These are phyloP conservation scores for Starmerella powellii DNA, from an alignment of 805 yeast species.

Conservation along the genomic window DNA sequence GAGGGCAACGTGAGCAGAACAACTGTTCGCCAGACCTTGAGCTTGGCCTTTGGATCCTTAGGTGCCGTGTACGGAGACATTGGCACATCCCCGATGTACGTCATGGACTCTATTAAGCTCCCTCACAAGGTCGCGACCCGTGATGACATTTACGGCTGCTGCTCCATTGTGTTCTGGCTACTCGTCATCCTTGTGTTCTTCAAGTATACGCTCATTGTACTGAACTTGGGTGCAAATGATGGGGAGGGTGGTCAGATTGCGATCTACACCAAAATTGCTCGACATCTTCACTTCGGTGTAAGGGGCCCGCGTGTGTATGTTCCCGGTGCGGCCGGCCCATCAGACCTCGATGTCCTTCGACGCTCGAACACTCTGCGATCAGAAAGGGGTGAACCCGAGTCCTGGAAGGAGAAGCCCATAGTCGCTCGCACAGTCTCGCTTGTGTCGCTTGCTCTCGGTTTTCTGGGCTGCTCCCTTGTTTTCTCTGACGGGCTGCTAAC, in stretches of 20 bases:
- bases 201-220: conserved; percentile 41
- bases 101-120: conserved; percentile 11
- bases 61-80: conserved; percentile 58
- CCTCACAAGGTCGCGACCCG: conserved; percentile 26
- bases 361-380: conserved; percentile 9
- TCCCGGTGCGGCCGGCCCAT: conserved; percentile 10
- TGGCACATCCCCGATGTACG: conserved; percentile 50
- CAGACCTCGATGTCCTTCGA: conserved; percentile 11
- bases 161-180: conserved; percentile 43
- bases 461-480: conserved; percentile 46
- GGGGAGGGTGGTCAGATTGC: conserved; percentile 58
- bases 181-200: conserved; percentile 42
- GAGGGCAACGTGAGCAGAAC: neutral
- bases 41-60: conserved; percentile 35
- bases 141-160: conserved; percentile 39
- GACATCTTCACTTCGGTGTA: conserved; percentile 32
- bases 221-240: conserved; percentile 41
- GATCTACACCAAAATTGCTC: conserved; percentile 46
- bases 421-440: conserved; percentile 5
- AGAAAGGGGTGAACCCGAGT: neutral
- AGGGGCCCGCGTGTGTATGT: conserved; percentile 11
- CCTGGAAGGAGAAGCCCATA: conserved; percentile 12
- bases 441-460: conserved; percentile 26
- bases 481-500: conserved; percentile 50
- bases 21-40: neutral